Conservation (phyloP, 1,284 basidiomycete species). For the Xerocomus nothofagi region DNA sequence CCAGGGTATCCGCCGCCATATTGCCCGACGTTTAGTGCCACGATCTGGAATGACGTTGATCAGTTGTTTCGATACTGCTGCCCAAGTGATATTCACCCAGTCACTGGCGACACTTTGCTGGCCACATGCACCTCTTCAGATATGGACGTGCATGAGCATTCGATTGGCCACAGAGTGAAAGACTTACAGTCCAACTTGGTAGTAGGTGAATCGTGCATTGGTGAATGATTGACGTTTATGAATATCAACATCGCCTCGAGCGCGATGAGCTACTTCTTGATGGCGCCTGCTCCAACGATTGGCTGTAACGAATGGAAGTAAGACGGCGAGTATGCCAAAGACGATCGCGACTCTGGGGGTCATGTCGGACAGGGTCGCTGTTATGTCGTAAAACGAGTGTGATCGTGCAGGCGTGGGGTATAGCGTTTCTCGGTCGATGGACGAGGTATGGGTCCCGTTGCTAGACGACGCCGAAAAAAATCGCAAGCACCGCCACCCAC, state of each 20-base stretch:
- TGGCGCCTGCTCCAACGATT: constrained; percentile 40
- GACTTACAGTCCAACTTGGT: constrained; percentile 57
- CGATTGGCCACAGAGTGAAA: not conserved
- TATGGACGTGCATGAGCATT: constrained; percentile 6
- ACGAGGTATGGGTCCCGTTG: constrained; percentile 10
- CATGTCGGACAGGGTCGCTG: constrained; percentile 12
- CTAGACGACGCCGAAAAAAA: constrained; percentile 10
- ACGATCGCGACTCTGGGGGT: constrained; percentile 12
- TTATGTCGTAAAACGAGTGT: constrained; percentile 25
- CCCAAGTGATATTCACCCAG: constrained; percentile 44
- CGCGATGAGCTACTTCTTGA: constrained; percentile 45
- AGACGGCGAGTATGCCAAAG: constrained; percentile 32
- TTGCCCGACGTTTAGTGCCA: constrained; percentile 47
- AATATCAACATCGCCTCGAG: constrained; percentile 39
- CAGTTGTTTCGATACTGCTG: constrained; percentile 5
- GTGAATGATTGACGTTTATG: constrained; percentile 36
- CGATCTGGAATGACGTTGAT: constrained; percentile 38
- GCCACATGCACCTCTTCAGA: constrained; percentile 57
- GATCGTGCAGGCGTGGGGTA: constrained; percentile 5
- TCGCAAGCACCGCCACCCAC: constrained; percentile 23
- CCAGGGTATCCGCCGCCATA: constrained; percentile 59
- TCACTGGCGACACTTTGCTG: constrained; percentile 43
- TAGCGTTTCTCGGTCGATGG: not conserved
- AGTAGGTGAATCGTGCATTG: constrained; percentile 48
- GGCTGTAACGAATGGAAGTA: constrained; percentile 41